Base-by-base conservation (phyloP, 331 rosid genomes). In the Malus hybrid region DNA sequence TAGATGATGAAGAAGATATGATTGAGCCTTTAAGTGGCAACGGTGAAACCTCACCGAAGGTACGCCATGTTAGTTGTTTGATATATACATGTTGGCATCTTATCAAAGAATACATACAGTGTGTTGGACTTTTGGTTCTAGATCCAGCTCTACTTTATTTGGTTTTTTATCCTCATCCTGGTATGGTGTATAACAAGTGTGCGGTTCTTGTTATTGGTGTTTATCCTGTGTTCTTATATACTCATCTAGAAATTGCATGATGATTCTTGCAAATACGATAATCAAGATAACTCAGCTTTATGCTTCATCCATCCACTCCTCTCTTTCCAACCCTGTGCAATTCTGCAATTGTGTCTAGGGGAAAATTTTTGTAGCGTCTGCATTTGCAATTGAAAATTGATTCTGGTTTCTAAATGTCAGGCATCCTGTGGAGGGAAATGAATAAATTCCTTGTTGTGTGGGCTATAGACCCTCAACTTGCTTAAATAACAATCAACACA, bases 41-140 rank as follows among this genome's bases (percentile, higher is more conserved):
- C 61, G 88, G 78, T 0, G 86, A 80, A 79, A 42, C 90, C 42
- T 86, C 90, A 16, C 32, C 28, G 1, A 90, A 90, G 93, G 96
- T 90, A 82, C 36, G 64, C 8, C 74, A 18, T 55, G 28, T 64
- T 18, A 3, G 24, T 6, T 64, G 12, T n/a, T 0, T 54, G 48
- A 2, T 28, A 29, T 69, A 27, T 67, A 44, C 54, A 8, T 7
- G 10, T 39, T 48, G 29, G 29, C 29, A 7, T 59, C 32, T 59
- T 59, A 10, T 4, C 44, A 9, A 39, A 57, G 14, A 20, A 20
- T 10, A 20, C 29, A 20, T 57, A 20, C 3, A 22, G 11, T 57
- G 11, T 10, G 28, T 70, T 36, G 29, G 13, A 66, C 32, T 15
- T 42, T 29, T 48, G 31, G 44, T 28, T 16, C 5, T 50, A 48